Evolutionary conservation across 1,139 yeast species (phyloP), one percentile per base, ranked within the genome.

Genomic region (Scheffersomyces titani): DNA sequence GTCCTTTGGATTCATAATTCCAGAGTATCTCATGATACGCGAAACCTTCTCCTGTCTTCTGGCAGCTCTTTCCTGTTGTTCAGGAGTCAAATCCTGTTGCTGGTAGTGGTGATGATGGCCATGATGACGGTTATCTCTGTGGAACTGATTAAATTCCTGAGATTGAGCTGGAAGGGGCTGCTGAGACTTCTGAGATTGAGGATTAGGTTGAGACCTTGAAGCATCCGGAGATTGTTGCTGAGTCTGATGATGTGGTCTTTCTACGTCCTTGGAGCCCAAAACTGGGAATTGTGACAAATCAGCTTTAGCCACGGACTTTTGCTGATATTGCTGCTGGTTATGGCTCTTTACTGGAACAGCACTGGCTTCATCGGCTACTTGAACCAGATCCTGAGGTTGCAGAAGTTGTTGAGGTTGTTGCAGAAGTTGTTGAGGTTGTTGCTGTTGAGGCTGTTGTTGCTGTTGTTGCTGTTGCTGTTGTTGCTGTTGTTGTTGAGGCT

Each of bases 1-100:
- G 72, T 94, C 99, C 77, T 93, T 90, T 59, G 97, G 97, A 64
- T 93, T 91, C 99, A 94, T 94, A 62, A 94, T 86, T 59, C 98
- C 98, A 30, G 96, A 90, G 75, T 89, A 90, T 68, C 86, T 88
- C 73, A 90, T 83, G 64, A 92, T 90, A 63, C 90, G 84, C 45
- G 89, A 86, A 49, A 89, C 93, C 71, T 91, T 90, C 59, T 88
- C 89, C 63, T 89, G 92, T 77, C 96, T 89, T 55, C 78, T 81
- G 54, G 88, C 82, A 59, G 88, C 78, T 63, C 87, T 81, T 54
- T 79, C 84, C 64, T 78, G 82, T 61, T 80, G 81, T 59, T 78
- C 84, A 6, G 82, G 82, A 55, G 82, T 75, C 59, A 77, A 70
- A 18, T 70, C 73, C 52, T 83, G 69, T 51, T 64, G 60, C 78